Conservation (phyloP, 1,284 basidiomycete genomes). For the Papiliotrema terrestris region DNA sequence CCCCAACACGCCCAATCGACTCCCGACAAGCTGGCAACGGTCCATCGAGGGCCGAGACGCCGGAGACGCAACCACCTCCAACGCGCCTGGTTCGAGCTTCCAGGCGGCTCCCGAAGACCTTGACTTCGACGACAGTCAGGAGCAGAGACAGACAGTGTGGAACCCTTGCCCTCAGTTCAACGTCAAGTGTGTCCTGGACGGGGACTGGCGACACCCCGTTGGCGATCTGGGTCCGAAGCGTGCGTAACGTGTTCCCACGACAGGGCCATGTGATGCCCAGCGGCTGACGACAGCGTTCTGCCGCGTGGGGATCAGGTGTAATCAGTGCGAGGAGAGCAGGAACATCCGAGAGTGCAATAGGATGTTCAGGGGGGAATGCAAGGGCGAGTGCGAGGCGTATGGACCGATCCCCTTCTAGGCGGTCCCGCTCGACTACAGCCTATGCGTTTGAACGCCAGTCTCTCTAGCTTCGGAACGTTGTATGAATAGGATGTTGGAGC, state of each 20-base stretch:
- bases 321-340: slow-evolving; percentile 22
- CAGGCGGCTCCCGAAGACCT: too few species aligned
- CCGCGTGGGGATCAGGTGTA: slow-evolving; percentile 21
- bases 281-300: slow-evolving; percentile 22
- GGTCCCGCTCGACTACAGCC: background rate
- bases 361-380: slow-evolving; percentile 15
- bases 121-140: background rate
- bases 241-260: slow-evolving; percentile 8
- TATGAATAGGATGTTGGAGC: too few species aligned
- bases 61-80: too few species aligned
- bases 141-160: background rate
- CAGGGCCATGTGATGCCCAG: background rate
- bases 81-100: too few species aligned
- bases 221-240: slow-evolving; percentile 18
- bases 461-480: background rate
- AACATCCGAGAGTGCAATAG: slow-evolving; percentile 27
- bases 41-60: too few species aligned
- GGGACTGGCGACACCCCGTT: slow-evolving; percentile 24
- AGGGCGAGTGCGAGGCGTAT: slow-evolving; percentile 22
- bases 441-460: too few species aligned
- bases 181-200: slow-evolving; percentile 23
- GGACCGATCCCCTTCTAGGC: slow-evolving; percentile 23
- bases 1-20: background rate
- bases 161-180: slow-evolving; percentile 18
- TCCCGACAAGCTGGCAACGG: background rate